A percentile compares a stretch with the other conserved stretches of the same genome.
These are phyloP conservation scores for Mediolabrus comicus DNA, from an alignment of 108 stramenopile genomes.

Conservation along the genomic window DNA sequence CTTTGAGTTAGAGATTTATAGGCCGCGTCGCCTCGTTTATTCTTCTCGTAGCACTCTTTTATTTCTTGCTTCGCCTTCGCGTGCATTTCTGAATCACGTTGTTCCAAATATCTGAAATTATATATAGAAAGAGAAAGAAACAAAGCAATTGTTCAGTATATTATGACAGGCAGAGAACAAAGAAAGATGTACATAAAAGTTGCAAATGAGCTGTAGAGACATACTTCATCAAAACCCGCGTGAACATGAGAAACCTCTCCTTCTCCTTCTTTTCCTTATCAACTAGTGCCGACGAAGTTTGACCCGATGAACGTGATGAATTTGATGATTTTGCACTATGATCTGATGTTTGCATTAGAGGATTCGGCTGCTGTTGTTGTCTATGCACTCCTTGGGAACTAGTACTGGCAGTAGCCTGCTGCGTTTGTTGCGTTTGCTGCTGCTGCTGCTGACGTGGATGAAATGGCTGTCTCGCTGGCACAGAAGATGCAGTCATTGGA, in stretches of 20 bases:
- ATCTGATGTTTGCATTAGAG: neutral
- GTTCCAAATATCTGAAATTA: constrained; percentile 62
- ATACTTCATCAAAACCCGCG: constrained; percentile 78
- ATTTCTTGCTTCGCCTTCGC: constrained; percentile 67
- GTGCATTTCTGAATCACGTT: constrained; percentile 69
- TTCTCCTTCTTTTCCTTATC: constrained; percentile 61
- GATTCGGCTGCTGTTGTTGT: too few species aligned
- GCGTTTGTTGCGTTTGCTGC: neutral
- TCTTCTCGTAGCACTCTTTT: constrained; percentile 80
- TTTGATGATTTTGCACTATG: constrained; percentile 3
- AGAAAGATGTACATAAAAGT: neutral
- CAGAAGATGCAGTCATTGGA: neutral
- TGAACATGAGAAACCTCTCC: constrained; percentile 85
- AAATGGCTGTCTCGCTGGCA: neutral
- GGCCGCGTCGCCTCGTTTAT: constrained; percentile 64
- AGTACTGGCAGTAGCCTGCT: neutral
- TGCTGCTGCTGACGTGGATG: constrained; percentile 15
- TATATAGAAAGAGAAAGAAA: neutral
- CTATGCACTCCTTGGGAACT: too few species aligned
- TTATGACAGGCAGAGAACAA: neutral
- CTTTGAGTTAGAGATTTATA: constrained; percentile 62
- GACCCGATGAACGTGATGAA: neutral
- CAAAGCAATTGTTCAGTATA: neutral
- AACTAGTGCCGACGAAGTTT: neutral
- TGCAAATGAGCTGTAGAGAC: neutral